These are phyloP conservation scores for Aspergillus neoniger DNA, from an alignment of 2,329 filamentous ascomycete species.

Conservation along the genomic window DNA sequence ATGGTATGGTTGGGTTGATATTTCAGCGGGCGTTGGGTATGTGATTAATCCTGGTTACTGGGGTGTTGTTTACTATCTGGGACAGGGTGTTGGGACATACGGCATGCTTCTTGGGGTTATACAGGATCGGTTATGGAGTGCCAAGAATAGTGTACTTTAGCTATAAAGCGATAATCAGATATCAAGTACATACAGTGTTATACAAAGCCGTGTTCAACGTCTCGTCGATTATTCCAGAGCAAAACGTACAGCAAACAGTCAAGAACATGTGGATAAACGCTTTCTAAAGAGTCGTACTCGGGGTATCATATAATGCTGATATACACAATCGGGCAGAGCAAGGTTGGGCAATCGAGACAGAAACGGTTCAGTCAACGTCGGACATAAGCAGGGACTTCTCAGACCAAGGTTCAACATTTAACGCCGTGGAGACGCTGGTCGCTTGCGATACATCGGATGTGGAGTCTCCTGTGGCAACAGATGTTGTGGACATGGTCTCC, in stretches of 20 bases:
- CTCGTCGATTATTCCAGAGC: background rate
- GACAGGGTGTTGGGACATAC: background rate
- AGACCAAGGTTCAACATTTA: slow-evolving; percentile 14
- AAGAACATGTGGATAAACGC: slow-evolving; percentile 9
- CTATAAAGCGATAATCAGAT: background rate
- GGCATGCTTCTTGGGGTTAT: background rate
- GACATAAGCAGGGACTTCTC: slow-evolving; percentile 5
- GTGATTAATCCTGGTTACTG: background rate
- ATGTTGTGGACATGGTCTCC: slow-evolving; percentile 30
- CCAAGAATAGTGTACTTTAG: too few species aligned
- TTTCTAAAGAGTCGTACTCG: slow-evolving; percentile 15
- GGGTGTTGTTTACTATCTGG: background rate
- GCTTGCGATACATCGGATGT: slow-evolving; percentile 31
- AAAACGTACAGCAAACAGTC: background rate
- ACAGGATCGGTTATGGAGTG: background rate
- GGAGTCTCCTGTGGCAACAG: slow-evolving; percentile 28
- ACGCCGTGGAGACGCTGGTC: slow-evolving; percentile 30
- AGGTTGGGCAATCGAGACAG: background rate
- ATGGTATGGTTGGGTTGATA: background rate
- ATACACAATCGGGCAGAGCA: slow-evolving; percentile 13
- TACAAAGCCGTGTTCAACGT: background rate
- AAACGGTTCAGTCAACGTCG: slow-evolving; percentile 17
- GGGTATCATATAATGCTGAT: slow-evolving; percentile 24
- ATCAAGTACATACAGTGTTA: background rate
- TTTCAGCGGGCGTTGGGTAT: slow-evolving; percentile 10